Conservation (phyloP, 2,329 filamentous ascomycete species). For the Fusarium brachygibbosum region DNA sequence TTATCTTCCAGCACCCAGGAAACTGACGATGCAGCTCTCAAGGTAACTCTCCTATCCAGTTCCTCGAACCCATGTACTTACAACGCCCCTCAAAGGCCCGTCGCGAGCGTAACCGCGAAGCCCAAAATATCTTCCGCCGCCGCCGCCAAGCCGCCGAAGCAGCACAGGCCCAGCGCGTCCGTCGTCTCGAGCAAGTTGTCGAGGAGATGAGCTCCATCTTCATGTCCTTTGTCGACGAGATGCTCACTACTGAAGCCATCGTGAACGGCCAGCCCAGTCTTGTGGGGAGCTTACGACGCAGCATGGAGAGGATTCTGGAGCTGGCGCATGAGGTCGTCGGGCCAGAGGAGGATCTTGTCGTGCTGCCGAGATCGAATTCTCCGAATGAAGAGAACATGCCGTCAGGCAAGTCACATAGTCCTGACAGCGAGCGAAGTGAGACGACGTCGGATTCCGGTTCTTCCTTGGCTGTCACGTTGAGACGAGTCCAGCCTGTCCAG, state of each 20-base stretch:
- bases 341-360: constrained; percentile 40
- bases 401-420: constrained; percentile 6
- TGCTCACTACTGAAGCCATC: constrained; percentile 46
- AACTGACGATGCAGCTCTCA: constrained; percentile 45
- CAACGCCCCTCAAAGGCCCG: constrained; percentile 40
- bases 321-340: constrained; percentile 48
- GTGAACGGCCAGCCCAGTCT: constrained; percentile 39
- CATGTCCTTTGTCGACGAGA: constrained; percentile 49
- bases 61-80: constrained; percentile 10
- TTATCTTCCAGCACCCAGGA: constrained; percentile 36
- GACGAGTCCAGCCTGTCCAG: constrained; percentile 10
- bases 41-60: constrained; percentile 23
- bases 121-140: constrained; percentile 49
- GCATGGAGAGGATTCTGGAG: constrained; percentile 43
- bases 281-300: constrained; percentile 36
- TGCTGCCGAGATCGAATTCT: constrained; percentile 25
- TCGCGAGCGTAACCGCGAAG: constrained; percentile 50
- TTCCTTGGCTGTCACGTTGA: constrained; percentile 17
- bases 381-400: not conserved
- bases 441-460: constrained; percentile 18
- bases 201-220: constrained; percentile 51
- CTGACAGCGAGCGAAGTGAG: constrained; percentile 28
- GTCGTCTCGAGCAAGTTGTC: constrained; percentile 47
- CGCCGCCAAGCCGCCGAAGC: constrained; percentile 49
- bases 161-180: constrained; percentile 46